These are phyloP conservation scores for Vanrija pseudolonga DNA, from an alignment of 1,284 basidiomycete species.

Conservation along the genomic window DNA sequence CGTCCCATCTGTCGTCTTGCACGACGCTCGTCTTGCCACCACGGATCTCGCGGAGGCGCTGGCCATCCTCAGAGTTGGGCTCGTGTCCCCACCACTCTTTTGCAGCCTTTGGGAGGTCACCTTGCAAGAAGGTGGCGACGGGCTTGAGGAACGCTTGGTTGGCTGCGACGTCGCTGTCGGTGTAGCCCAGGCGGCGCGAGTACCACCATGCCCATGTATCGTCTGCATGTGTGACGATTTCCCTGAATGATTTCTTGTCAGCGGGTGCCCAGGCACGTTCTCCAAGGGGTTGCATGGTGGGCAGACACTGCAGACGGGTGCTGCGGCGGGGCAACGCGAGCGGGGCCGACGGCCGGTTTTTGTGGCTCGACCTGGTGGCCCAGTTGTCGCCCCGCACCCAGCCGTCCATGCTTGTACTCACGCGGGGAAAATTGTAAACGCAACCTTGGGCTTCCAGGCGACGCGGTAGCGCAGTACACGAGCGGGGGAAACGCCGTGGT, in stretches of 20 bases:
- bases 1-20: constrained; percentile 23
- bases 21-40: constrained; percentile 15
- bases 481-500: constrained; percentile 12
- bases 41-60: constrained; percentile 13
- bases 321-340: no score
- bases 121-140: constrained; percentile 14
- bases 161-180: constrained; percentile 6
- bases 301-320: not conserved
- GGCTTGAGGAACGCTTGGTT: constrained; percentile 18
- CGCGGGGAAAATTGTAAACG: not conserved
- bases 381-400: not conserved
- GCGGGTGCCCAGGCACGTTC: not conserved
- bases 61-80: not conserved
- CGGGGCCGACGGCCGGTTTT: no score
- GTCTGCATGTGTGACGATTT: constrained; percentile 22
- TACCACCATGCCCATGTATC: constrained; percentile 26
- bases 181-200: constrained; percentile 17
- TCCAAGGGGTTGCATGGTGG: not conserved
- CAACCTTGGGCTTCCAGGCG: constrained; percentile 11
- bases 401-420: no score
- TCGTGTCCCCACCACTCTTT: constrained; percentile 17
- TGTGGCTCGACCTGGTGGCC: not conserved
- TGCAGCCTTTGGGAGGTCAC: constrained; percentile 12
- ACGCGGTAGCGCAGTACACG: constrained; percentile 21
- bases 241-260: not conserved